Evolutionary conservation across 2,329 filamentous ascomycete species (phyloP), one percentile per base, ranked within the genome.

Genomic region (Fusarium liriodendri): DNA sequence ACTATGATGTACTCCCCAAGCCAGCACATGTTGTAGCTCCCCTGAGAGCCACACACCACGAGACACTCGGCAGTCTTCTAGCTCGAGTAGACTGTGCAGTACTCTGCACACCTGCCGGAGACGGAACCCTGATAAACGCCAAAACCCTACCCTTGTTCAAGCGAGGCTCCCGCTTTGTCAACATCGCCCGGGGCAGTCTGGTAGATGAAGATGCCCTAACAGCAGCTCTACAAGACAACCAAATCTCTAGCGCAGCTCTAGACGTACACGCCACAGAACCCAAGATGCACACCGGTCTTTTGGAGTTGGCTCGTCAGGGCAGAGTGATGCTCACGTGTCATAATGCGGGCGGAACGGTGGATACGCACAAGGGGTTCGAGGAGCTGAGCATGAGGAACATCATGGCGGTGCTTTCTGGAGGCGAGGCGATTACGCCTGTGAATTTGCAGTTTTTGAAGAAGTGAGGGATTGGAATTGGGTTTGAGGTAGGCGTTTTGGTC

Each of bases 331-430:
- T 93, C 64, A 89, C 91, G n/a, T 89, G 89, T 62, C 92, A 93
- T 78, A 92, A 92, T 73, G 91, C 91, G 1, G 91, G 91, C 0
- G 90, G 90, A 5, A 92, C 90, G 38, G 85, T 92, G 16, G 90
- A 92, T 79, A 91, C 91, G 70, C 90, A 91, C 76, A 79, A 88
- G n/a, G 90, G 89, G 5, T 92, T 93, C 73, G 91, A 93, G 83
- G 87, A 89, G 79, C 77, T 93, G 79, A 89, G 88, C 37, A 92
- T 94, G 87, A 84, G 89, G 76, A 94, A 93, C 78, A 86, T 93
- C 59, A 83, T 92, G 81, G 87, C 87, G 0, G 91, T 91, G 65
- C 78, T 92, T 64, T 80, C 80, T 3, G 87, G 87, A 0, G 82
- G 83, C 3, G 82, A 87, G 67, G 82, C 89, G 4, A 80, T 92